Evolutionary conservation across 208 protist species (phyloP).

Genomic region (Novymonas esmeraldas): DNA sequence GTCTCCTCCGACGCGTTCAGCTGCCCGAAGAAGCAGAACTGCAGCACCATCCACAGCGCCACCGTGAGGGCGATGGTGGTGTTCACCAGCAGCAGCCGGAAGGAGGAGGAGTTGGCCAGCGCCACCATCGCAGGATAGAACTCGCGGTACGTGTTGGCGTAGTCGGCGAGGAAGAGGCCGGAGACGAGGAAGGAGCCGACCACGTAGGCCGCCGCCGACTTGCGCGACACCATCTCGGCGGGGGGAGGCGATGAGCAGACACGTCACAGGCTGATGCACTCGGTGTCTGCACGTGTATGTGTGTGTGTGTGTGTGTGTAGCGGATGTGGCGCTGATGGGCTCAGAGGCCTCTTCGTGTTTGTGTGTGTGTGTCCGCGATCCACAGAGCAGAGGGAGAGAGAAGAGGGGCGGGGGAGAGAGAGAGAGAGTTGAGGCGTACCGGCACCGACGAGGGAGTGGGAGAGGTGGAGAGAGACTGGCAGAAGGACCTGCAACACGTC

Average conservation of each 20-base stretch:
- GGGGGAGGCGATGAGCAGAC: background rate
- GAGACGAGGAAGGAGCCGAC: constrained; percentile 44
- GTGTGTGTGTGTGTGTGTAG: background rate
- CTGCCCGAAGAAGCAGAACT: constrained; percentile 68
- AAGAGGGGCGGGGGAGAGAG: background rate
- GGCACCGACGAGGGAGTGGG: too few relatives aligned
- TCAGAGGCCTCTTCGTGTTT: background rate
- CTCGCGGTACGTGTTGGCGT: constrained; percentile 59
- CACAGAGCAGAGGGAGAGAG: background rate
- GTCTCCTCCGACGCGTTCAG: constrained; percentile 50
- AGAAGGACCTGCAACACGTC: too few relatives aligned
- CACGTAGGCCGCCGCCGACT: constrained; percentile 44
- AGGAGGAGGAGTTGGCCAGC: constrained; percentile 68
- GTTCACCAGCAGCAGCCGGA: constrained; percentile 59
- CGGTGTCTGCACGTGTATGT: background rate
- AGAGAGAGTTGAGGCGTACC: background rate
- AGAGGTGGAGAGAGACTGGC: too few relatives aligned
- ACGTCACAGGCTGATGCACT: too few relatives aligned
- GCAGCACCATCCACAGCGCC: constrained; percentile 44
- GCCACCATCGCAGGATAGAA: constrained; percentile 68
- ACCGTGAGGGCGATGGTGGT: constrained; percentile 32
- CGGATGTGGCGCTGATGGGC: background rate
- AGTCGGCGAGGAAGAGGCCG: constrained; percentile 53
- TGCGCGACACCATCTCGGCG: constrained; percentile 13
- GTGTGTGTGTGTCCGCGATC: background rate